Evolutionary conservation across 2,329 filamentous ascomycete species (phyloP).

Genomic region (Metarhizium guizhouense): DNA sequence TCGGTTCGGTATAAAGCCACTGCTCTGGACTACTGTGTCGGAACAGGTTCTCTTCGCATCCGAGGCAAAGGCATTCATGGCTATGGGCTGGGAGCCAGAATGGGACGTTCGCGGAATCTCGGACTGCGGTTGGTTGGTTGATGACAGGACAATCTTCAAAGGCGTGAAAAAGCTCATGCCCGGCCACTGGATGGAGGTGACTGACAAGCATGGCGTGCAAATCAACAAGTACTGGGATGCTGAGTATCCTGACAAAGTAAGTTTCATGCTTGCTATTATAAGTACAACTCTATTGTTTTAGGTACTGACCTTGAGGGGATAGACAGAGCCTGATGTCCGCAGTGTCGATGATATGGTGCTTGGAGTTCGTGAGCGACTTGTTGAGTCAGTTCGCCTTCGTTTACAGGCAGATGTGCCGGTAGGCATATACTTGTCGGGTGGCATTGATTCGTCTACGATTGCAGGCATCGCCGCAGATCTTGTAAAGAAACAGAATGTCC

Average conservation of each 20-base stretch:
- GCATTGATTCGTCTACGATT: slow-evolving; percentile 47
- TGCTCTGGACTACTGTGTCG: slow-evolving; percentile 38
- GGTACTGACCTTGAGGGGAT: neutral
- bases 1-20: slow-evolving; percentile 48
- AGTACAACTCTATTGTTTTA: neutral
- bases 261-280: no score
- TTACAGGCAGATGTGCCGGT: slow-evolving; percentile 49
- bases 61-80: slow-evolving; percentile 44
- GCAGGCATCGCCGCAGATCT: slow-evolving; percentile 48
- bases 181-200: slow-evolving; percentile 32
- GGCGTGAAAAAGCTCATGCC: slow-evolving; percentile 35
- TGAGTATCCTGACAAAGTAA: slow-evolving; percentile 41
- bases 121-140: slow-evolving; percentile 33
- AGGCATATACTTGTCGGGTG: slow-evolving; percentile 47
- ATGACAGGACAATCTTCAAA: slow-evolving; percentile 39
- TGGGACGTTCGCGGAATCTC: slow-evolving; percentile 41
- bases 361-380: slow-evolving; percentile 37
- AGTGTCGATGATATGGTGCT: slow-evolving; percentile 40
- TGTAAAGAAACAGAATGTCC: slow-evolving; percentile 33
- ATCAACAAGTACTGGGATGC: slow-evolving; percentile 43
- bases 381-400: slow-evolving; percentile 43
- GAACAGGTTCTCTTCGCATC: slow-evolving; percentile 37
- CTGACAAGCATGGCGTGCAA: slow-evolving; percentile 24
- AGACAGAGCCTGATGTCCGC: slow-evolving; percentile 29
- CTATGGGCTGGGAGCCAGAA: slow-evolving; percentile 40